Conservation (phyloP, 2,329 filamentous ascomycete species). For the Paecilomyces sp. region DNA sequence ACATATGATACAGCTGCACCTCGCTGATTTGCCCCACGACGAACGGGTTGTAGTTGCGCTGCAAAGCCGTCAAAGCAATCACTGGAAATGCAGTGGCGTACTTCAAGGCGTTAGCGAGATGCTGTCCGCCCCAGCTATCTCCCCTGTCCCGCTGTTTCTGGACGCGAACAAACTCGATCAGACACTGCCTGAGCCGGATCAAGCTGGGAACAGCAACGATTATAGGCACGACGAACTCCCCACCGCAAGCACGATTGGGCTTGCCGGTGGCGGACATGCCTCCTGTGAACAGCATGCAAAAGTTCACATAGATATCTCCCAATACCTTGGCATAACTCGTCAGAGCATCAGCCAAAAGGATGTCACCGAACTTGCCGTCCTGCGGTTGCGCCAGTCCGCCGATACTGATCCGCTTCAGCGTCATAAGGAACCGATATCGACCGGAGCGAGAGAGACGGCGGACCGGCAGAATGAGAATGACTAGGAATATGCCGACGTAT, state of each 20-base stretch:
- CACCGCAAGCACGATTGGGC: constrained; percentile 77
- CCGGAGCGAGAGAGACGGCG: constrained; percentile 62
- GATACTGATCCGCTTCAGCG: constrained; percentile 68
- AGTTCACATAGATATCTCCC: constrained; percentile 77
- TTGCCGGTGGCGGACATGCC: constrained; percentile 67
- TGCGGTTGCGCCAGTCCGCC: constrained; percentile 80
- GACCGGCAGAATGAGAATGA: constrained; percentile 67
- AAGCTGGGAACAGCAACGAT: constrained; percentile 75
- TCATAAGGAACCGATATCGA: constrained; percentile 66
- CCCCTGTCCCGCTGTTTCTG: constrained; percentile 41
- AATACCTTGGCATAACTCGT: constrained; percentile 93
- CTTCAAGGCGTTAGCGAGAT: constrained; percentile 89
- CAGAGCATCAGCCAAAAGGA: constrained; percentile 85
- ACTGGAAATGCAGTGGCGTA: constrained; percentile 94
- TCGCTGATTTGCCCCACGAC: constrained; percentile 46
- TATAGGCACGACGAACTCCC: constrained; percentile 69
- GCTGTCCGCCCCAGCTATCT: constrained; percentile 71
- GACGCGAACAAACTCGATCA: constrained; percentile 78
- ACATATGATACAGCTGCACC: constrained; percentile 48
- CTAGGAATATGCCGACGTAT: constrained; percentile 66
- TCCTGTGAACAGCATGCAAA: constrained; percentile 82
- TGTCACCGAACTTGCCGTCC: constrained; percentile 91
- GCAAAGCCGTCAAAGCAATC: constrained; percentile 69
- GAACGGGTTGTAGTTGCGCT: constrained; percentile 54
- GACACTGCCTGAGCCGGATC: constrained; percentile 84